phyloP scores from a whole-genome alignment of 2,329 filamentous ascomycete species.

The Phaeosphaeria sp. region DNA sequence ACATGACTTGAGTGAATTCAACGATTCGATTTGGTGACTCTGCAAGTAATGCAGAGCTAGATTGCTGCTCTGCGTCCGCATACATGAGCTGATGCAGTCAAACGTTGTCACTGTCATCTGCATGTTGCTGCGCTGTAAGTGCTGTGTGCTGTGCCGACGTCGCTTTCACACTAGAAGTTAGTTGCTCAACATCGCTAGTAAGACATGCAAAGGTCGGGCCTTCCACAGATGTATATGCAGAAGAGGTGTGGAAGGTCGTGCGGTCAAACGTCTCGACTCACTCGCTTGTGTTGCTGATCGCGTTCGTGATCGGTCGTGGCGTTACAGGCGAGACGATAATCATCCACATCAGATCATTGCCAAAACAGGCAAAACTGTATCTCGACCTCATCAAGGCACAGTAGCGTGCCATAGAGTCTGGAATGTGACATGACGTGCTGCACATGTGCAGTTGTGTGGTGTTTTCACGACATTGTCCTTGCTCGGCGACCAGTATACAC shows the following conservation, averaged over 20 bases:
- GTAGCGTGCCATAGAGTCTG: not conserved
- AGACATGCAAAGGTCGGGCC: not conserved
- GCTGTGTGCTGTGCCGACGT: not conserved
- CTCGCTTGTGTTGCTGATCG: not conserved
- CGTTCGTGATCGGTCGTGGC: not conserved
- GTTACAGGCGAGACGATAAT: not conserved
- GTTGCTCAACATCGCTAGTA: not conserved
- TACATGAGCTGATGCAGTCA: not conserved
- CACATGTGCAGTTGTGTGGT: conserved; percentile 6
- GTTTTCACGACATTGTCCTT: conserved; percentile 7
- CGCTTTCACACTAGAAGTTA: not conserved
- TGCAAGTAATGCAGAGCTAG: not conserved
- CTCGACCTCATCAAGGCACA: conserved; percentile 2
- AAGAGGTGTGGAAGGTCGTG: not conserved
- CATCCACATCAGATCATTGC: conserved; percentile 5
- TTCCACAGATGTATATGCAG: not conserved
- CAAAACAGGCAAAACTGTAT: conserved; percentile 1
- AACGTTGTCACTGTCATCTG: not conserved
- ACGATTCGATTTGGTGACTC: not conserved
- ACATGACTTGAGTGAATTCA: not conserved
- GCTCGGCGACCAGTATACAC: not conserved
- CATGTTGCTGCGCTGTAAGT: not conserved
- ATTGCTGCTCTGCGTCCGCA: not conserved
- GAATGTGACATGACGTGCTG: conserved; percentile 5
- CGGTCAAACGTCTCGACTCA: not conserved